Evolutionary conservation across 179 eudicot genomes (phyloP).

Genomic region (Nepenthes alata): DNA sequence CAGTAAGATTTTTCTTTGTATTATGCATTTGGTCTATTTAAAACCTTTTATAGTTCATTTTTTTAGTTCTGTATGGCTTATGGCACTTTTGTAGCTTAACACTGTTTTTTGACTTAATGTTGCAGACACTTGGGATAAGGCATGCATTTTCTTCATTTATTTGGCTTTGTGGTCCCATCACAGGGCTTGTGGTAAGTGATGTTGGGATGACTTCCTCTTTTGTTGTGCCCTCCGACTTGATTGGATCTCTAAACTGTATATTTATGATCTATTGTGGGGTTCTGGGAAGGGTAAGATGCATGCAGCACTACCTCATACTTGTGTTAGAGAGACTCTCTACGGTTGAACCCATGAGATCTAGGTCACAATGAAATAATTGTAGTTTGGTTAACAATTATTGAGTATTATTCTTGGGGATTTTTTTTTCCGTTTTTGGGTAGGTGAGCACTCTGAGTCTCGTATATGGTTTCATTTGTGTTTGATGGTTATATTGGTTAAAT

Average conservation of each 20-base stretch:
- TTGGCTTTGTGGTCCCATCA: slow-evolving; percentile 99
- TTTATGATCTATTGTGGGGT: background rate
- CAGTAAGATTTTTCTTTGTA: background rate
- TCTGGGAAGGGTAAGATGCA: too few species aligned
- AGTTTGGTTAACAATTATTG: too few species aligned
- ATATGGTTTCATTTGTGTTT: background rate
- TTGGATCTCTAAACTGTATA: background rate
- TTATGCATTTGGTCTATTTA: background rate
- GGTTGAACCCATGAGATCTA: too few species aligned
- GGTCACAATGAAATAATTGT: too few species aligned
- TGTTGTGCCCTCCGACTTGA: background rate
- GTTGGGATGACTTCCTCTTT: background rate
- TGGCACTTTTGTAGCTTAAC: slow-evolving; percentile 7
- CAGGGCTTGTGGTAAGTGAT: slow-evolving; percentile 94
- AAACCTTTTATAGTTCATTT: background rate
- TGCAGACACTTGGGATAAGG: slow-evolving; percentile 84
- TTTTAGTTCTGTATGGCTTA: background rate
- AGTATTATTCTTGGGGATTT: too few species aligned
- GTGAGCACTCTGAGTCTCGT: too few species aligned
- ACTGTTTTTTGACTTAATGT: slow-evolving; percentile 10
- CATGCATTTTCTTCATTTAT: slow-evolving; percentile 93
- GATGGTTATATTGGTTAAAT: background rate
- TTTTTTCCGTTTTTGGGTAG: too few species aligned
- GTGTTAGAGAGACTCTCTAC: too few species aligned
- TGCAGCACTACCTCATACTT: too few species aligned